A percentile compares a stretch with the other conserved stretches of the same genome.
Evolutionary conservation across 176 grass and related monocot genomes (phyloP).

Genomic region (Coix lacrymajobi): DNA sequence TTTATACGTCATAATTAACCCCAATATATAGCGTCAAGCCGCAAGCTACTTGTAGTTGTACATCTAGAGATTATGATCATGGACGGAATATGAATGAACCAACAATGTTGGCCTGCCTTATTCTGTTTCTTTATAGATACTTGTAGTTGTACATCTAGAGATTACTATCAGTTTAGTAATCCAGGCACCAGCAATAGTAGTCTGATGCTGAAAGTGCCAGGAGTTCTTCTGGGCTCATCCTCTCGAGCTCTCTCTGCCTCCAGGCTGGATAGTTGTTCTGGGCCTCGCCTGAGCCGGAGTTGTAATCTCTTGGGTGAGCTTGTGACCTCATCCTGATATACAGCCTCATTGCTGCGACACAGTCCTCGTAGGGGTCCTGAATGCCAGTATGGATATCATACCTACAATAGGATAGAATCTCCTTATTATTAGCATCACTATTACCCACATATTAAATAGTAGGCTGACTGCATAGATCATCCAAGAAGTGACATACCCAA

Average conservation of each 20-base stretch:
- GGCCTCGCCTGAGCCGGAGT: slow-evolving; percentile 55
- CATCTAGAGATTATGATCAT: neutral
- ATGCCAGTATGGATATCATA: slow-evolving; percentile 76
- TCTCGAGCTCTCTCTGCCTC: slow-evolving; percentile 83
- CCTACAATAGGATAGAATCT: slow-evolving; percentile 28
- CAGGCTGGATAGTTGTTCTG: slow-evolving; percentile 68
- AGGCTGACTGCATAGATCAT: neutral
- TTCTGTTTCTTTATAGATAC: slow-evolving; percentile 28
- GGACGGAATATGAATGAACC: neutral
- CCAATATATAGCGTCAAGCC: slow-evolving; percentile 6
- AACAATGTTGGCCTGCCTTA: slow-evolving; percentile 15
- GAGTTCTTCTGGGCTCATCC: slow-evolving; percentile 81
- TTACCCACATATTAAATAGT: neutral
- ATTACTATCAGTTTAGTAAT: slow-evolving; percentile 36
- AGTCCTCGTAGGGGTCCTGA: slow-evolving; percentile 76
- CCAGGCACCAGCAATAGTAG: slow-evolving; percentile 94
- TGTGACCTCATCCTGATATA: slow-evolving; percentile 73
- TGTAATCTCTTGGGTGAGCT: slow-evolving; percentile 49
- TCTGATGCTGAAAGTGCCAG: slow-evolving; percentile 72
- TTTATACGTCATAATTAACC: slow-evolving; percentile 10
- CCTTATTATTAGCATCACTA: slow-evolving; percentile 4
- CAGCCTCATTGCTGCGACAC: slow-evolving; percentile 66
- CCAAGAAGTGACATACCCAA: slow-evolving; percentile 58
- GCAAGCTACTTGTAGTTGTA: slow-evolving; percentile 37
- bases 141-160: no score